phyloP scores from a whole-genome alignment of 2,329 filamentous ascomycete genomes.

The Fusarium sp. region DNA sequence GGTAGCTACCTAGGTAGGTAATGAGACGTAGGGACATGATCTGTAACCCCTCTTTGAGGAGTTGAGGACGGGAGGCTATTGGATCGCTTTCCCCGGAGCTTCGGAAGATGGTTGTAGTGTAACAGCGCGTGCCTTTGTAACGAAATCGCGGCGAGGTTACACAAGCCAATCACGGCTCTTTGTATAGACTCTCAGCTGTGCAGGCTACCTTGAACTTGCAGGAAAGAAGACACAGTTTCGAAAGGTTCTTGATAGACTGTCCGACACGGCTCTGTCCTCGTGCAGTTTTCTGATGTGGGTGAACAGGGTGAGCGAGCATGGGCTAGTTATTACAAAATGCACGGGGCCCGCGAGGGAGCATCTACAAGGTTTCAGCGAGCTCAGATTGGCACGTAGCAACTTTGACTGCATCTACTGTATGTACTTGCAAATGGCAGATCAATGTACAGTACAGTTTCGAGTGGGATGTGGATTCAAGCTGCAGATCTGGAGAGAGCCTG shows the following conservation, averaged over 20 bases:
- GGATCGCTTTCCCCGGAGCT: slow-evolving; percentile 22
- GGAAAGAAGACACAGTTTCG: slow-evolving; percentile 34
- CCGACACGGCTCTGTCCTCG: slow-evolving; percentile 15
- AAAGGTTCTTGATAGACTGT: slow-evolving; percentile 27
- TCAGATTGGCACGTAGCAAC: no score
- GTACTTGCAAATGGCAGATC: background rate
- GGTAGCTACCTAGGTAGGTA: no score
- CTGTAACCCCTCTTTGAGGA: slow-evolving; percentile 24
- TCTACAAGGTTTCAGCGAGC: no score
- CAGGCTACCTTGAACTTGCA: slow-evolving; percentile 21
- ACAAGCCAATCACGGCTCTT: slow-evolving; percentile 27
- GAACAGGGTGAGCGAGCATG: slow-evolving; percentile 23
- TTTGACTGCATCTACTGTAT: no score
- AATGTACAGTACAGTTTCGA: background rate
- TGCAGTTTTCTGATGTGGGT: slow-evolving; percentile 17
- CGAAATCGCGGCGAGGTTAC: slow-evolving; percentile 17
- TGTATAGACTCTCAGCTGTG: slow-evolving; percentile 22
- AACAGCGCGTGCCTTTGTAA: slow-evolving; percentile 25
- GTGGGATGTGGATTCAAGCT: slow-evolving; percentile 34
- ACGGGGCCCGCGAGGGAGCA: background rate
- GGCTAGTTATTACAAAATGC: slow-evolving; percentile 1
- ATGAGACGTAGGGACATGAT: slow-evolving; percentile 33
- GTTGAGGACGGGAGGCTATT: slow-evolving; percentile 17
- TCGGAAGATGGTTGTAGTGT: slow-evolving; percentile 33
- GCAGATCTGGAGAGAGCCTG: slow-evolving; percentile 28